These are phyloP conservation scores for Dysphania ambrosioides DNA, from an alignment of 148 eudicot species.

Conservation along the genomic window DNA sequence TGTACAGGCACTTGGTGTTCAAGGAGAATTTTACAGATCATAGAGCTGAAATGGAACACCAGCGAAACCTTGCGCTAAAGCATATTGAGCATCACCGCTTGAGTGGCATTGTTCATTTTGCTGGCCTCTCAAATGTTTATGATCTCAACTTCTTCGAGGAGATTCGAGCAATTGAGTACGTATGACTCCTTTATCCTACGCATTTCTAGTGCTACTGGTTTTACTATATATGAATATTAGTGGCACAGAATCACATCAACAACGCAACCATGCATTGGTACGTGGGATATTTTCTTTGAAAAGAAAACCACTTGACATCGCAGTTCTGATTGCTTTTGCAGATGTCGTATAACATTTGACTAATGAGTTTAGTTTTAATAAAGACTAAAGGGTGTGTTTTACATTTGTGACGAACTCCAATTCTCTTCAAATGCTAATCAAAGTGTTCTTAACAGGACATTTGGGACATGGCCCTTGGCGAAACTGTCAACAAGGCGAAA, in stretches of 20 bases:
- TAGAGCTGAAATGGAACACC: conserved; percentile 60
- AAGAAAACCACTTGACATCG: no score
- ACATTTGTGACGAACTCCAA: background rate
- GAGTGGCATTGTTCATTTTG: conserved; percentile 92
- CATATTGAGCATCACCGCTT: conserved; percentile 85
- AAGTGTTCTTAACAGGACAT: conserved; percentile 51
- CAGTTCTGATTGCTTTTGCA: no score
- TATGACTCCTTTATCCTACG: background rate
- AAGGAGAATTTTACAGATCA: conserved; percentile 71
- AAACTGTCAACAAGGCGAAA: conserved; percentile 56
- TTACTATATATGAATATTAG: background rate
- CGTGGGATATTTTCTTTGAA: no score
- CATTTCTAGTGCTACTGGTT: background rate
- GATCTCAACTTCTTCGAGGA: conserved; percentile 86
- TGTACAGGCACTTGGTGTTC: conserved; percentile 81
- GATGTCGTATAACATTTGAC: no score
- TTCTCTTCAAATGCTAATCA: background rate
- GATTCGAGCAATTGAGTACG: conserved; percentile 79
- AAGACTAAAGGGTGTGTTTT: no score
- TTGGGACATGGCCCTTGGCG: conserved; percentile 91
- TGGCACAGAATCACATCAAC: background rate
- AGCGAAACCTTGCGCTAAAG: conserved; percentile 72
- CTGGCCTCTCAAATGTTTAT: conserved; percentile 72
- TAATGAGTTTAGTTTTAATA: no score
- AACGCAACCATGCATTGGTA: no score